phyloP scores from a whole-genome alignment of 1,284 basidiomycete genomes.

The Trametes hirsuta region DNA sequence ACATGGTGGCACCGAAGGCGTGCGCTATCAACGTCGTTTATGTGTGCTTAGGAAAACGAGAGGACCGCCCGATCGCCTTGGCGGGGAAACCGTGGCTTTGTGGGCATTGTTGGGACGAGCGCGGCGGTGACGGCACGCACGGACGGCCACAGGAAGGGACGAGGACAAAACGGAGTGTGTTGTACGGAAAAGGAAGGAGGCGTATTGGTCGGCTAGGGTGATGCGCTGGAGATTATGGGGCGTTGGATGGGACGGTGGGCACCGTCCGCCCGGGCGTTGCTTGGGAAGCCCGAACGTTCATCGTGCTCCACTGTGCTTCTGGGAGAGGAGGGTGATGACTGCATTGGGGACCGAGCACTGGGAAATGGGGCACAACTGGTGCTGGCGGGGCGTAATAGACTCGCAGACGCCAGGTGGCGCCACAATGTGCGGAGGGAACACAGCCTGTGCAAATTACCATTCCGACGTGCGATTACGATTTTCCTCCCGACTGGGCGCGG shows the following conservation, averaged over 20 bases:
- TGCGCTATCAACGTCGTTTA: not conserved
- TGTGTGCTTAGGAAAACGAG: not conserved
- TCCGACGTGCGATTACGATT: conserved; percentile 1
- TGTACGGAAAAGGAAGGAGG: not conserved
- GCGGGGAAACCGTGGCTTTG: not conserved
- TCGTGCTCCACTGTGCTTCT: conserved; percentile 3
- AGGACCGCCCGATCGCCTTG: conserved; percentile 2
- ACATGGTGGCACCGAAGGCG: not conserved
- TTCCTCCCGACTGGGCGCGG: conserved; percentile 4
- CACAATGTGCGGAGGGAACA: not conserved
- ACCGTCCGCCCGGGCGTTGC: no score
- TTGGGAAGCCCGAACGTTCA: not conserved
- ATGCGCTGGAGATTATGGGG: conserved; percentile 5
- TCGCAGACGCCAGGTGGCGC: not conserved
- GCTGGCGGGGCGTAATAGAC: not conserved
- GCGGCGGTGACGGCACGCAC: not conserved
- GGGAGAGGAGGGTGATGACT: conserved; percentile 9
- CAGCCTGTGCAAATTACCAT: not conserved
- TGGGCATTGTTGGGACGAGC: not conserved
- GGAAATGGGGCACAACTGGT: conserved; percentile 7
- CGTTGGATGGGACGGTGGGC: not conserved
- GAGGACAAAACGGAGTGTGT: not conserved
- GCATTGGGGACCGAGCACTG: not conserved
- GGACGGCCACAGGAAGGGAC: not conserved
- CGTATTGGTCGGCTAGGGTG: not conserved